phyloP scores from a whole-genome alignment of 352 stramenopile genomes.

The Phytophthora capsici region DNA sequence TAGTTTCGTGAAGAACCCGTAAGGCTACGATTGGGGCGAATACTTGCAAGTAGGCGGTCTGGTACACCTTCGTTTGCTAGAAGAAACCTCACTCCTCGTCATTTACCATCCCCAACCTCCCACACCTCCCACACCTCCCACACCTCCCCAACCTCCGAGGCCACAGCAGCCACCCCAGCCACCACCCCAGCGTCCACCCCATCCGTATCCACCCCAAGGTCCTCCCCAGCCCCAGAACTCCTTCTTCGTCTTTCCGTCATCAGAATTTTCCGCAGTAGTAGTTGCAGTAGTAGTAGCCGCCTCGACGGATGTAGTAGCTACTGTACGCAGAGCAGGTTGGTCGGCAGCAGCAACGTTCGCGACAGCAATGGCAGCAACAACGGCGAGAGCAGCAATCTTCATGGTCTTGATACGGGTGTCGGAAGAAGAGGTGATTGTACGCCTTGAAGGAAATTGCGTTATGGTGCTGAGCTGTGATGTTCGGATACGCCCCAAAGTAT shows the following conservation, averaged over 20 bases:
- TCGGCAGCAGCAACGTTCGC: slow-evolving; percentile 25
- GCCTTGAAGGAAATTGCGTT: slow-evolving; percentile 18
- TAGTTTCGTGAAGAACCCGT: too few relatives aligned
- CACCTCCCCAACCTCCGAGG: too few relatives aligned
- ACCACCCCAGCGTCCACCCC: slow-evolving; percentile 6
- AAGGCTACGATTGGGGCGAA: too few relatives aligned
- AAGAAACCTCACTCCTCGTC: too few relatives aligned
- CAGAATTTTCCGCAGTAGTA: neutral
- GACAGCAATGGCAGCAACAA: slow-evolving; percentile 17
- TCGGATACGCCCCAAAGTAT: too few relatives aligned
- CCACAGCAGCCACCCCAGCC: slow-evolving; percentile 20
- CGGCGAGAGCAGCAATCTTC: slow-evolving; percentile 21
- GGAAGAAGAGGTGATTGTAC: neutral
- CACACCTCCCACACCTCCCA: too few relatives aligned
- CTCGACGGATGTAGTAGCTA: neutral
- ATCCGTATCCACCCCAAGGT: slow-evolving; percentile 5
- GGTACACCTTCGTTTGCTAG: too few relatives aligned
- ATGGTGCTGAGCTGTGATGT: too few relatives aligned
- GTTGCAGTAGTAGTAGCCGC: neutral
- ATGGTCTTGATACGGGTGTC: slow-evolving; percentile 7
- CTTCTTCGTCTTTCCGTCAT: slow-evolving; percentile 6
- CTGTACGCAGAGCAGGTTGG: slow-evolving; percentile 13
- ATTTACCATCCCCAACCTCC: neutral
- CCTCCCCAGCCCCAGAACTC: slow-evolving; percentile 17
- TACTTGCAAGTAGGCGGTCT: too few relatives aligned